Conservation (phyloP, 345 rosid species). For the Citrus reticulata region DNA sequence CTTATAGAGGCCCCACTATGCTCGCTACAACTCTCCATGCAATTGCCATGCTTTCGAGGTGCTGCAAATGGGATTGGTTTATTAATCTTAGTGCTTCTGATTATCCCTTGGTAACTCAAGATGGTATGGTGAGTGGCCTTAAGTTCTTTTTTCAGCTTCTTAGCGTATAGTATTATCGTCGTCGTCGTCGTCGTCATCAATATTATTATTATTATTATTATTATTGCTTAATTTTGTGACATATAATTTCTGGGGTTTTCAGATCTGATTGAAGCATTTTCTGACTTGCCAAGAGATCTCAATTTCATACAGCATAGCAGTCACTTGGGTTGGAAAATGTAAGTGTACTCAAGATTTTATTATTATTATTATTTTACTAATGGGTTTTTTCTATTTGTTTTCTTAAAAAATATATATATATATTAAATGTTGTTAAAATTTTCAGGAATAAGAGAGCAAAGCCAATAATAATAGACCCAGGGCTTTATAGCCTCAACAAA, state of each 20-base stretch:
- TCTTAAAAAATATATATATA: background rate
- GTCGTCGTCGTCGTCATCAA: background rate
- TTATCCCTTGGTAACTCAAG: slow-evolving; percentile 87
- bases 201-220: too few species aligned
- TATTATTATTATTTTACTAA: background rate
- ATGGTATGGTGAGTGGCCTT: slow-evolving; percentile 94
- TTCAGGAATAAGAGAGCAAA: slow-evolving; percentile 80
- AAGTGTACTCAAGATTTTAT: slow-evolving; percentile 11
- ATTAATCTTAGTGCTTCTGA: slow-evolving; percentile 98
- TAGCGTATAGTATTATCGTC: background rate
- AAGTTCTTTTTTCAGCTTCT: background rate
- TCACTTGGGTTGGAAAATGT: slow-evolving; percentile 90
- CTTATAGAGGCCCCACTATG: slow-evolving; percentile 95
- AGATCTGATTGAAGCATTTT: slow-evolving; percentile 91
- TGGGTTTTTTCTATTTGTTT: background rate
- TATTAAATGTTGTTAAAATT: background rate
- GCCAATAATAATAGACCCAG: slow-evolving; percentile 90
- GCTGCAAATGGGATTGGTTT: slow-evolving; percentile 94
- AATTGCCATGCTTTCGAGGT: slow-evolving; percentile 66
- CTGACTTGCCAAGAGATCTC: slow-evolving; percentile 74
- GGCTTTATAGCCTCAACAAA: slow-evolving; percentile 62
- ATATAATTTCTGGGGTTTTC: slow-evolving; percentile 20
- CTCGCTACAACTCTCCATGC: slow-evolving; percentile 83
- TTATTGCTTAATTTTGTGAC: background rate
- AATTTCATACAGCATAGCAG: slow-evolving; percentile 86